Evolutionary conservation across 208 protist species (phyloP).

Genomic region (Wallacemonas collosoma): DNA sequence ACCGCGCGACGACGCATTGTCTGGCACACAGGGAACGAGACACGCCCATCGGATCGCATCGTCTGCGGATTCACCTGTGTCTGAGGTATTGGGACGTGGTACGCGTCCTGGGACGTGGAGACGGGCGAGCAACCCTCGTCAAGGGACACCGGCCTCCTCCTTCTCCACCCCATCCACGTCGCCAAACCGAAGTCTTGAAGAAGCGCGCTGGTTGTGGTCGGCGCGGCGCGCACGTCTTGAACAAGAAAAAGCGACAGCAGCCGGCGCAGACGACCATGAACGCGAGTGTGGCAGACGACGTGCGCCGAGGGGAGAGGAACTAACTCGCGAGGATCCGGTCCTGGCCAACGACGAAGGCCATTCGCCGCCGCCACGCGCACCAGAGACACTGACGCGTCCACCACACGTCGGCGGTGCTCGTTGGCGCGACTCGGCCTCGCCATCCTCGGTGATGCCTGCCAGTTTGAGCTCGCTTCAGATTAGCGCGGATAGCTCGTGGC

Average conservation of each 20-base stretch:
- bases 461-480: slow-evolving; percentile 6
- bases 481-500: slow-evolving; percentile 6
- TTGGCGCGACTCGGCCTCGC: neutral
- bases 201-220: slow-evolving; percentile 14
- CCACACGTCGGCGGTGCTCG: too few relatives aligned
- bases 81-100: too few relatives aligned
- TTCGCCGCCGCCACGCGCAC: slow-evolving; percentile 4
- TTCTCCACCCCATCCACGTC: neutral
- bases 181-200: neutral
- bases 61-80: too few relatives aligned
- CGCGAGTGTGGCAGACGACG: too few relatives aligned
- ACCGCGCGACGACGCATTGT: too few relatives aligned
- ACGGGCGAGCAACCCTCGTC: too few relatives aligned
- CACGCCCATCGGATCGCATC: too few relatives aligned
- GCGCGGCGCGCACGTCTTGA: neutral
- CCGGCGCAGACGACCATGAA: neutral
- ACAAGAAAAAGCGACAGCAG: neutral
- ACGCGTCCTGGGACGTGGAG: too few relatives aligned
- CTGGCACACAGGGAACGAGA: too few relatives aligned
- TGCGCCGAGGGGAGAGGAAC: too few relatives aligned
- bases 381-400: neutral
- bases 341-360: neutral
- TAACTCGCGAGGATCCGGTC: too few relatives aligned
- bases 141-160: neutral
- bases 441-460: slow-evolving; percentile 1